Base-by-base conservation (phyloP, 129 eudicot genomes). In the Flaveria robusta region DNA sequence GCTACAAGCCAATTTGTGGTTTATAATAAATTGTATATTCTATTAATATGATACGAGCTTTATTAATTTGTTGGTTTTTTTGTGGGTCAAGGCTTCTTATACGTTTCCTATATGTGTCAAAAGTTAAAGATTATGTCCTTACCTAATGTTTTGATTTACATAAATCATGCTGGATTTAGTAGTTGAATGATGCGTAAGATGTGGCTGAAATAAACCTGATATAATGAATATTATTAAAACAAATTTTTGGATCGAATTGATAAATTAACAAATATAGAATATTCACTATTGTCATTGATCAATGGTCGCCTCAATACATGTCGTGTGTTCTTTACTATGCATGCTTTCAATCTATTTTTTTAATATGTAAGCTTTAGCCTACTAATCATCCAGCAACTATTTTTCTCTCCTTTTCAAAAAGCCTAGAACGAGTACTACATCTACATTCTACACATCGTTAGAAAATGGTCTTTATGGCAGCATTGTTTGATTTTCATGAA, bases 91-190 rank as follows among this genome's bases (percentile, higher is more conserved):
- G 13, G 54, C 13, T 58, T 18, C 24, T 9, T 59, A 45, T 26
- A 24, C 39, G 5, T 31, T 70, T 29, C 47, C 41, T 26, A 20
- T 5, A 39, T 46, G 50, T 62, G 29, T 14, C 68, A 46, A 39
- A 29, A 59, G 54, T 15, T 59, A 45, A 47, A 41, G 12, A 66
- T 51, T 13, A 16, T 27, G 62, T 43, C 46, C 58, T 77, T 77
- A 67, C 74, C 81, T 77, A 77, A 77, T 67, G 24, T 62, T 70
- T 58, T 70, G 65, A 37, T 58, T 69, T 51, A 34, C 43, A 3
- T 19, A 15, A 27, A 46, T 24, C 50, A 56, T 50, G 70, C 45
- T 45, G 69, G 45, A 45, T 58, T 77, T 77, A 68, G 34, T 56
- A 7, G 60, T 69, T 68, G 8, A 76, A 51, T 10, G n/a, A 51